A percentile compares a stretch with the other conserved stretches of the same genome.
phyloP scores from a whole-genome alignment of 345 rosid genomes.

The Turnera subulata region DNA sequence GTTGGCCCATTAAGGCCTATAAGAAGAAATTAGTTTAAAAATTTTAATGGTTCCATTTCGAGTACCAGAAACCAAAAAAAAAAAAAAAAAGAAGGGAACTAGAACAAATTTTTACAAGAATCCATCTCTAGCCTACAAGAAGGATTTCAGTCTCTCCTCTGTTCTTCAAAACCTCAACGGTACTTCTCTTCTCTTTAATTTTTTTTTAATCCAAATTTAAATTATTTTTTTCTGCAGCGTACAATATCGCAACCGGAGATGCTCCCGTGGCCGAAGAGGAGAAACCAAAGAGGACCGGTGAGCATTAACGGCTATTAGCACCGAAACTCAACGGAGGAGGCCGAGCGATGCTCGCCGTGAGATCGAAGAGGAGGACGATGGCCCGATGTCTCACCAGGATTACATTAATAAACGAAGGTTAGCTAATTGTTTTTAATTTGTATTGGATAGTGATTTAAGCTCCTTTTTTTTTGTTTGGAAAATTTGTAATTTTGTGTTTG shows the following conservation, averaged over 20 bases:
- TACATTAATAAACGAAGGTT: conserved; percentile 53
- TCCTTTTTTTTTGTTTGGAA: neutral
- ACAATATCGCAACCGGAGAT: conserved; percentile 55
- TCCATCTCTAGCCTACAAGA: conserved; percentile 53
- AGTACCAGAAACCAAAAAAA: no score
- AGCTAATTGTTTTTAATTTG: neutral
- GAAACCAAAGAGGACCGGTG: neutral
- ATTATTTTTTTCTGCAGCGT: conserved; percentile 31
- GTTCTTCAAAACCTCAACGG: conserved; percentile 67
- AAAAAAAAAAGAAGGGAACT: no score
- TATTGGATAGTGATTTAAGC: conserved; percentile 4
- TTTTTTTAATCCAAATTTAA: no score
- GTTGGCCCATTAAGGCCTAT: no score
- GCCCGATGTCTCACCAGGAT: conserved; percentile 62
- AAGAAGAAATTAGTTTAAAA: no score
- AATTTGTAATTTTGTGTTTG: neutral
- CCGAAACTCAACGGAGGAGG: conserved; percentile 8
- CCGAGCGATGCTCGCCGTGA: neutral
- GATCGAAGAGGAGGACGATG: conserved; percentile 26
- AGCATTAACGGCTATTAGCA: conserved; percentile 33
- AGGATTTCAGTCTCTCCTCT: conserved; percentile 50
- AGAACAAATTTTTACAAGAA: conserved; percentile 67
- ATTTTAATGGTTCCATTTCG: no score
- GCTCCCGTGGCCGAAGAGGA: conserved; percentile 30
- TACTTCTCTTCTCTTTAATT: no score